Conservation (phyloP, 2,329 filamentous ascomycete species). For the Achaetomium macrosporum region DNA sequence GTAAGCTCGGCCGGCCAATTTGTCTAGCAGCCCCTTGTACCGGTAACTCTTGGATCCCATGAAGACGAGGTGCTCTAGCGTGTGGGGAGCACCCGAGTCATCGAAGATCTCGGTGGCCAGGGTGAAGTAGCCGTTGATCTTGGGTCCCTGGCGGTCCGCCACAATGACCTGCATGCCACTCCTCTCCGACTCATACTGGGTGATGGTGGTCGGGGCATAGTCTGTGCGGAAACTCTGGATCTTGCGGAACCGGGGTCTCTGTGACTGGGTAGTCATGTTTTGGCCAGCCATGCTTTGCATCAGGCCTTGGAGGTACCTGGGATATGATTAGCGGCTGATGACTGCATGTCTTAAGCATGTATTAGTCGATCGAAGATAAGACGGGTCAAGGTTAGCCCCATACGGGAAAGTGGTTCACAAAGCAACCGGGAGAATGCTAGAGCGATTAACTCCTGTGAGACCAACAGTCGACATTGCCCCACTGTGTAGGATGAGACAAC, state of each 20-base stretch:
- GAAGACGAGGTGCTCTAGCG: constrained; percentile 75
- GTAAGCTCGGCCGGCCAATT: constrained; percentile 87
- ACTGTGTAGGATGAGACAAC: no score
- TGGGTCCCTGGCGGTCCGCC: constrained; percentile 89
- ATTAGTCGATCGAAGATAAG: not conserved
- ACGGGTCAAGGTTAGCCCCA: not conserved
- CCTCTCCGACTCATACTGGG: constrained; percentile 90
- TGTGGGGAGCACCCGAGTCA: constrained; percentile 88
- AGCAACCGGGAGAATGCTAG: no score
- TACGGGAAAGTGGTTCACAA: not conserved
- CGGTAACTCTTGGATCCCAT: constrained; percentile 91
- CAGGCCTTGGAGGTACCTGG: constrained; percentile 20
- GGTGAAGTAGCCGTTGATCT: constrained; percentile 89
- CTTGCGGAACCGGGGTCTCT: constrained; percentile 65
- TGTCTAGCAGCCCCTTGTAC: constrained; percentile 93
- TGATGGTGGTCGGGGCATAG: constrained; percentile 82
- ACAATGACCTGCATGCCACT: constrained; percentile 94
- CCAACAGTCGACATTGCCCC: no score
- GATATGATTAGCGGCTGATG: constrained; percentile 18
- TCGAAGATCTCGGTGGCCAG: constrained; percentile 96
- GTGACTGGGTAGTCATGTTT: constrained; percentile 50
- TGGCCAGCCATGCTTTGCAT: constrained; percentile 22
- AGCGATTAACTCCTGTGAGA: no score
- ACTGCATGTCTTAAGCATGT: not conserved
- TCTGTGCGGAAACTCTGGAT: constrained; percentile 82